Evolutionary conservation across 108 stramenopile species (phyloP), one percentile per base, ranked within the genome.

Genomic region (Nitzschia sp.): DNA sequence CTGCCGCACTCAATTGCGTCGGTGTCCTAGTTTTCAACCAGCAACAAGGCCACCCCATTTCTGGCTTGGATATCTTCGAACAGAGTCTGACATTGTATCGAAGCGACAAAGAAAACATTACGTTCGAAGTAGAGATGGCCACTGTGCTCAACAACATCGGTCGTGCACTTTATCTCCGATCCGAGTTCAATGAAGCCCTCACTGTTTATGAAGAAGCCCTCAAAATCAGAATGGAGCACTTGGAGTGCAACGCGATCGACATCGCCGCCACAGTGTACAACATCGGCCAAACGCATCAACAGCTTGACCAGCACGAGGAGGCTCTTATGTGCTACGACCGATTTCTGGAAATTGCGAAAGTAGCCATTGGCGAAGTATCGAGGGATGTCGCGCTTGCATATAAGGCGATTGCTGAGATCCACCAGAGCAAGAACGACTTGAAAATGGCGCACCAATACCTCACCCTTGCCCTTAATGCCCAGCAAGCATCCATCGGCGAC

Each of bases 111-210:
- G 34, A 56, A 21, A 54, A 68, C 26, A 73, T 57, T 64, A 66
- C 18, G 76, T 74, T 62, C 59, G 73, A 65, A 64, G 60, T 65
- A 1, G 66, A 63, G 54, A 70, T 79, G 38, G 85, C 82, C 18
- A 89, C 85, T 15, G 79, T 86, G 32, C 67, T 85, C 54, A 90
- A 87, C 74, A 90, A 90, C 71, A 73, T 85, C 21, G 89, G 89
- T 19, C 78, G 89, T 1, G 72, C 82, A 30, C 66, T 86, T 54
- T 87, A 81, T 49, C 65, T 85, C 38, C 69, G 59, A 36, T 73
- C 69, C 30, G 71, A 90, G 18, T 85, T 84, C 64, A 53, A 71
- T 24, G 58, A 80, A 26, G 84, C 89, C 15, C 72, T 90, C 1
- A 30, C 31, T 3, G 54, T 71, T 2, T 90, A 87, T 68, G 38